Percentiles rank a stretch among this genome's conserved stretches.
Evolutionary conservation across 1,139 yeast species (phyloP).

Genomic region (Debaryomyces fabryi): DNA sequence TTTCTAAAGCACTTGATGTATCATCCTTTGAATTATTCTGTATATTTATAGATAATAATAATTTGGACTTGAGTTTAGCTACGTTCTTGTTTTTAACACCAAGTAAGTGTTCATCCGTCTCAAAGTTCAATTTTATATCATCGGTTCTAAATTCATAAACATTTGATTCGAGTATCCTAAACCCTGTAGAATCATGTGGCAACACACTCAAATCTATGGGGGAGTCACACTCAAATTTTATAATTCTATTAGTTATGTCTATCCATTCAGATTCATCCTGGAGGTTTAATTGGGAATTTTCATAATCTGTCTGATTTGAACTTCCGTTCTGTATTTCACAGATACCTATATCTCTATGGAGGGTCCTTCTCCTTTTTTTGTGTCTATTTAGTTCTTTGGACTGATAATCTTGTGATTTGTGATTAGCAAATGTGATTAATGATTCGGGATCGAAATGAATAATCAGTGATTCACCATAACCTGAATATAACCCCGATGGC

Average conservation of each 20-base stretch:
- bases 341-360: slow-evolving; percentile 9
- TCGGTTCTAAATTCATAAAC: slow-evolving; percentile 9
- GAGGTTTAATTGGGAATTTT: not conserved
- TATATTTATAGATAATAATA: slow-evolving; percentile 17
- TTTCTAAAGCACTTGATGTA: not conserved
- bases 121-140: slow-evolving; percentile 13
- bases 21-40: not conserved
- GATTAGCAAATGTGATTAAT: slow-evolving; percentile 7
- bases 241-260: slow-evolving; percentile 6
- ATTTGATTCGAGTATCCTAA: not conserved
- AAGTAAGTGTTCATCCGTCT: slow-evolving; percentile 12
- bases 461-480: slow-evolving; percentile 4
- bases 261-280: slow-evolving; percentile 10
- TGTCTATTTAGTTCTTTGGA: slow-evolving; percentile 3
- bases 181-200: not conserved
- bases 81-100: slow-evolving; percentile 16
- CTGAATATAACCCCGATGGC: not conserved
- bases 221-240: slow-evolving; percentile 7
- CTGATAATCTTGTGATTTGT: not conserved
- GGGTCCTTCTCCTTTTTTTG: slow-evolving; percentile 9
- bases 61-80: slow-evolving; percentile 17
- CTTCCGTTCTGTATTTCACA: slow-evolving; percentile 7
- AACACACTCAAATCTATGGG: slow-evolving; percentile 9
- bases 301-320: not conserved
- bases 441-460: slow-evolving; percentile 12